Percentiles rank a stretch among this genome's conserved stretches.
phyloP scores from a whole-genome alignment of 106 monocot genomes.

The Dendrobium catenatum region DNA sequence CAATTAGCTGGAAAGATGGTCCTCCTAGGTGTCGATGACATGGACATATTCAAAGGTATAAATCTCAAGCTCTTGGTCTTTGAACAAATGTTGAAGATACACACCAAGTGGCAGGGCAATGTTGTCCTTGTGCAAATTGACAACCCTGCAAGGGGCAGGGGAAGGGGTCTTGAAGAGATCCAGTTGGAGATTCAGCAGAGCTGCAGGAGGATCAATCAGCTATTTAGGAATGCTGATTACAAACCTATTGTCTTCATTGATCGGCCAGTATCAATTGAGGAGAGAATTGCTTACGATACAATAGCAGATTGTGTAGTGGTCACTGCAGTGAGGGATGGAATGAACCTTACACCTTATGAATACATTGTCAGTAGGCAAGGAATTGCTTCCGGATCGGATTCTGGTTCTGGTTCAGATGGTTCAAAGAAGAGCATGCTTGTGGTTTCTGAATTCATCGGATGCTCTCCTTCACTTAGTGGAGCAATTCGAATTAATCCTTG shows the following conservation, averaged over 20 bases:
- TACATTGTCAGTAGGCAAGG: slow-evolving; percentile 76
- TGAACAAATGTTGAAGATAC: slow-evolving; percentile 63
- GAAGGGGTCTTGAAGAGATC: slow-evolving; percentile 54
- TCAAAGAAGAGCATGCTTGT: slow-evolving; percentile 64
- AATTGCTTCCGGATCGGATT: slow-evolving; percentile 16
- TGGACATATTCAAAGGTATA: slow-evolving; percentile 93
- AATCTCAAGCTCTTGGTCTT: slow-evolving; percentile 80
- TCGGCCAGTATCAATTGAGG: slow-evolving; percentile 34
- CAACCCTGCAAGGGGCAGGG: slow-evolving; percentile 67
- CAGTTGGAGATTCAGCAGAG: slow-evolving; percentile 60
- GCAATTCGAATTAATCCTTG: slow-evolving; percentile 63
- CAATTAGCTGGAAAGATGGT: slow-evolving; percentile 69
- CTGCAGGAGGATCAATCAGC: slow-evolving; percentile 68
- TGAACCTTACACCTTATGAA: slow-evolving; percentile 90
- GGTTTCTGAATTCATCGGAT: slow-evolving; percentile 66
- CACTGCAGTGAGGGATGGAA: slow-evolving; percentile 67
- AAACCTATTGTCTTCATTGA: slow-evolving; percentile 71
- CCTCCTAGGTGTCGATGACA: slow-evolving; percentile 81
- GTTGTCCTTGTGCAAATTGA: slow-evolving; percentile 77
- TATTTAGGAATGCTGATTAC: slow-evolving; percentile 44
- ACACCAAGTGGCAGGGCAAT: slow-evolving; percentile 69
- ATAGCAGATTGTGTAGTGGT: slow-evolving; percentile 78
- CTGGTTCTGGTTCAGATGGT: slow-evolving; percentile 8
- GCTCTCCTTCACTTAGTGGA: slow-evolving; percentile 64
- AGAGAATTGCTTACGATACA: slow-evolving; percentile 68